phyloP scores from a whole-genome alignment of 1,139 yeast genomes.

The Sugiyamaella japonica region DNA sequence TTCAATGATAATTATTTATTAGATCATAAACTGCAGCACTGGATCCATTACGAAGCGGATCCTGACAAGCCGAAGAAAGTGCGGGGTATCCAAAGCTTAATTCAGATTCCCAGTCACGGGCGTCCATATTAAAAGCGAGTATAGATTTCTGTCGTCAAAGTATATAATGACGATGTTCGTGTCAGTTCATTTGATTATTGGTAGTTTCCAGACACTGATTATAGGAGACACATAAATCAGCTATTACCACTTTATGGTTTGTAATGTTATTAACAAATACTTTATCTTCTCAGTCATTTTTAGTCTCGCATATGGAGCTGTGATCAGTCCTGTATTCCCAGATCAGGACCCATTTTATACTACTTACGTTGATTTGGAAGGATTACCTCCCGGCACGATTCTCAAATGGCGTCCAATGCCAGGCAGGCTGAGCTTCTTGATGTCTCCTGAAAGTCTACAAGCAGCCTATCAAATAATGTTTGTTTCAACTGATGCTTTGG shows the following conservation, averaged over 20 bases:
- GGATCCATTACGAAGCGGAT: neutral
- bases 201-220: neutral
- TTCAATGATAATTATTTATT: no score
- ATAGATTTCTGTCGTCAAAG: neutral
- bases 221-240: neutral
- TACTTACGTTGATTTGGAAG: conserved; percentile 25
- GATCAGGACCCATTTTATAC: conserved; percentile 31
- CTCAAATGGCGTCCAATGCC: conserved; percentile 23
- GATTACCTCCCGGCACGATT: conserved; percentile 24
- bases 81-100: neutral
- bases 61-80: neutral
- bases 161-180: neutral
- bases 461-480: conserved; percentile 33
- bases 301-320: neutral
- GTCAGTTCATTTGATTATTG: neutral
- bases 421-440: conserved; percentile 19
- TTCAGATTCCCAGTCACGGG: neutral
- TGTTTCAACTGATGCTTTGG: conserved; percentile 33
- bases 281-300: neutral
- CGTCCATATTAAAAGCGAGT: neutral
- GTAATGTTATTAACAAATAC: neutral
- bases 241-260: neutral
- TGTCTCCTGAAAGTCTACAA: conserved; percentile 17
- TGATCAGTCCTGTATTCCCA: conserved; percentile 18
- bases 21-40: no score